Conservation (phyloP, 2,329 filamentous ascomycete genomes). For the Ophiocordyceps robertsii region DNA sequence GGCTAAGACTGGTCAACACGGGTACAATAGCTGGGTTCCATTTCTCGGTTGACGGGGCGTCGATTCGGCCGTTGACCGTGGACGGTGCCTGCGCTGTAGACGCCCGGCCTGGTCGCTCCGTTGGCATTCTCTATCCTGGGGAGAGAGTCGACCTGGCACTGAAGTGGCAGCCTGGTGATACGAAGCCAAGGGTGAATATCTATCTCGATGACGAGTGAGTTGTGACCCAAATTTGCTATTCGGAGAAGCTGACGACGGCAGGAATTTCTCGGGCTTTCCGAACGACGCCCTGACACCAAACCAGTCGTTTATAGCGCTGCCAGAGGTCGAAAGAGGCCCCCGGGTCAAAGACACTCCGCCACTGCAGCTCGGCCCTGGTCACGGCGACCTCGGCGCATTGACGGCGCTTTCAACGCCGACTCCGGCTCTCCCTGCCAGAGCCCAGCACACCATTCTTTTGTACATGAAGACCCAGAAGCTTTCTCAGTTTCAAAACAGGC, state of each 20-base stretch:
- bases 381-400: slow-evolving; percentile 4
- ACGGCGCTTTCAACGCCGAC: not conserved
- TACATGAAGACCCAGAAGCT: slow-evolving; percentile 12
- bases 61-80: slow-evolving; percentile 8
- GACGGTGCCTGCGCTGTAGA: slow-evolving; percentile 10
- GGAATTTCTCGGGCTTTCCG: slow-evolving; percentile 9
- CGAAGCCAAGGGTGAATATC: slow-evolving; percentile 8
- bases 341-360: not conserved
- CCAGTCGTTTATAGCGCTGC: slow-evolving; percentile 6
- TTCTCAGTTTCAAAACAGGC: slow-evolving; percentile 8
- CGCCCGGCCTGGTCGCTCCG: slow-evolving; percentile 2
- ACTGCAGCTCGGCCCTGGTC: not conserved
- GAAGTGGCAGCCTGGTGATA: slow-evolving; percentile 4
- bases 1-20: slow-evolving; percentile 11
- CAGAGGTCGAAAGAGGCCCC: not conserved
- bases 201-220: slow-evolving; percentile 12
- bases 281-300: slow-evolving; percentile 9
- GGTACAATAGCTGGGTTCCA: slow-evolving; percentile 10
- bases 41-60: slow-evolving; percentile 8
- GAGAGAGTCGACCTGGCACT: slow-evolving; percentile 11
- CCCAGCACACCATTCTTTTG: slow-evolving; percentile 9
- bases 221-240: not conserved
- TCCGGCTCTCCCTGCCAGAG: slow-evolving; percentile 1
- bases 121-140: slow-evolving; percentile 13
- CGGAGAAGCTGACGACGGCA: not conserved